These are phyloP conservation scores for Schizosaccharomyces versatilis DNA, from an alignment of 1,139 yeast genomes.

Conservation along the genomic window DNA sequence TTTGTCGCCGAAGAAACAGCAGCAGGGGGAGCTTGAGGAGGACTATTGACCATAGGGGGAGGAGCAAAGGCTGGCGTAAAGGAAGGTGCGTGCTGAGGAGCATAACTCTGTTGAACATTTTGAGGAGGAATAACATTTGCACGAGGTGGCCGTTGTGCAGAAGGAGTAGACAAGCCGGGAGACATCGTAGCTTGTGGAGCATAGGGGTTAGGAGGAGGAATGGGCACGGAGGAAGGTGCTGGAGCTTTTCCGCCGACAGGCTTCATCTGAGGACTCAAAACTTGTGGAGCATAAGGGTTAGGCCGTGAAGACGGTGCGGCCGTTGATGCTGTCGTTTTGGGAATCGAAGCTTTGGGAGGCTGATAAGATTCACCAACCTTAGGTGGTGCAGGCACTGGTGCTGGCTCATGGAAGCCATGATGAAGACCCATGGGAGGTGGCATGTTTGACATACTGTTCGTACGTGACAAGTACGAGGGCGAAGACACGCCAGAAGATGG, in stretches of 20 bases:
- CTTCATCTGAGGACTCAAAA: constrained; percentile 11
- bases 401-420: constrained; percentile 14
- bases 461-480: background rate
- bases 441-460: constrained; percentile 11
- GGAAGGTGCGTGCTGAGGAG: background rate
- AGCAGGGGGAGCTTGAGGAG: constrained; percentile 20
- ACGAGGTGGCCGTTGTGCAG: constrained; percentile 8
- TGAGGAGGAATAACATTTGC: constrained; percentile 13
- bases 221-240: background rate
- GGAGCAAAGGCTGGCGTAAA: constrained; percentile 1
- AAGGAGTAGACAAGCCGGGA: constrained; percentile 5
- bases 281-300: constrained; percentile 21
- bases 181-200: constrained; percentile 17
- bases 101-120: constrained; percentile 7
- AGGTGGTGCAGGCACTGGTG: constrained; percentile 13
- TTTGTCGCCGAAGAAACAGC: constrained; percentile 13
- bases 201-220: constrained; percentile 19
- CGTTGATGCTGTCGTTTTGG: background rate
- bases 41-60: constrained; percentile 9
- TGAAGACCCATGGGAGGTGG: constrained; percentile 16
- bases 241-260: background rate
- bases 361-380: background rate
- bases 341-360: background rate
- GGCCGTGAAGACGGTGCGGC: constrained; percentile 12
- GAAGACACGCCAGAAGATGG: background rate